Evolutionary conservation across 2,329 filamentous ascomycete genomes (phyloP).

Genomic region (Hypoxylon sp.): DNA sequence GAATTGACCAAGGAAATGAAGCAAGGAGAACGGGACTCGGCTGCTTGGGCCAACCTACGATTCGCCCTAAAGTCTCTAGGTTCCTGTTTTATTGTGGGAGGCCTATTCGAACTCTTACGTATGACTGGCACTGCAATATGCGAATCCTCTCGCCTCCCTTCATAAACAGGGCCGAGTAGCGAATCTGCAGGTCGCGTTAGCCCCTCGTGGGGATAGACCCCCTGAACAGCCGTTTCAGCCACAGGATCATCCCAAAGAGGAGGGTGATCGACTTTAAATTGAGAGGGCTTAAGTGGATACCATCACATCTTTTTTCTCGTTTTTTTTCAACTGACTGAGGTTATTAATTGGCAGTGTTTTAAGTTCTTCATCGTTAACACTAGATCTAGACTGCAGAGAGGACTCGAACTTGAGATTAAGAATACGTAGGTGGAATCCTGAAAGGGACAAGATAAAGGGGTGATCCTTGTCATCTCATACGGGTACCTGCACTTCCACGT

Average conservation of each 20-base stretch:
- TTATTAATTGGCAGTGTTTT: conserved; percentile 9
- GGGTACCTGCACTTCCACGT: conserved; percentile 26
- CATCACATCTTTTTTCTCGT: conserved; percentile 27
- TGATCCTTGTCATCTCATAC: conserved; percentile 25
- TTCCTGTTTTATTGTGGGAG: conserved; percentile 25
- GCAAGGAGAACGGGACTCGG: conserved; percentile 16
- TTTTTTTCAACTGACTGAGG: not conserved
- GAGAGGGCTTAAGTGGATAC: conserved; percentile 30
- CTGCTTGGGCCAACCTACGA: conserved; percentile 27
- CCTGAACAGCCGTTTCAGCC: conserved; percentile 42
- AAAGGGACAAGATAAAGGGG: conserved; percentile 14
- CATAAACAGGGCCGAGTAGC: conserved; percentile 40
- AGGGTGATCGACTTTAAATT: conserved; percentile 36
- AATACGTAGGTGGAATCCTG: conserved; percentile 14
- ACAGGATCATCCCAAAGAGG: conserved; percentile 32
- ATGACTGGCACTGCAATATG: conserved; percentile 41
- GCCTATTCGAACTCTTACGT: conserved; percentile 41
- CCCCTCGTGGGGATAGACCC: conserved; percentile 40
- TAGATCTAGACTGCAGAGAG: not conserved
- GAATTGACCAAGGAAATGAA: conserved; percentile 28
- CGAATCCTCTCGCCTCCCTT: conserved; percentile 40
- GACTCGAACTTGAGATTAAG: conserved; percentile 14
- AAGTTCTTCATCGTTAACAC: not conserved
- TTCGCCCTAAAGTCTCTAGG: conserved; percentile 9
- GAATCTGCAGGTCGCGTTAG: conserved; percentile 36